Base-by-base conservation (phyloP, 208 protist species). In the Leishmania arabica region DNA sequence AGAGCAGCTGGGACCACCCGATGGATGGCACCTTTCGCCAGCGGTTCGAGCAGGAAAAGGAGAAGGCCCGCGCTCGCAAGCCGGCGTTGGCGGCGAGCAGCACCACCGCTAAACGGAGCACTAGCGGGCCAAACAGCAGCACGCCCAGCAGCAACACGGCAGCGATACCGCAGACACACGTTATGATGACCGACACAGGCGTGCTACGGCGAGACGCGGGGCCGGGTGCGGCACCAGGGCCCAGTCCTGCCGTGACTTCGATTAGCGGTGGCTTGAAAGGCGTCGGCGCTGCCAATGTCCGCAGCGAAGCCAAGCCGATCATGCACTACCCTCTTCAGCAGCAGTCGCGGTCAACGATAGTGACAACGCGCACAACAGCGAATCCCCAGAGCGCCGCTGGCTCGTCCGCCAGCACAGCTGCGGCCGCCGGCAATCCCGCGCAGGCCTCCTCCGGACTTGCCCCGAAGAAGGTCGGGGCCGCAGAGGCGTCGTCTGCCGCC, bases 1-100 rank as follows among this genome's bases (percentile, higher is more conserved):
- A 99, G 75, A 98, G 92, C 82, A 92, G 92, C 65, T 99, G 98
- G 98, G 96, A 99, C 79, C 98, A 99, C 79, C 98, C 98, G 24
- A 89, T 98, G 86, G 97, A 99, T 80, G 88, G 93, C 5, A 75
- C 96, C 78, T 99, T 97, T 81, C 87, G 91, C 34, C 71, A 94
- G 42, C 87, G 93, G 19, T 98, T 95, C 81, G 75, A 93, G 51
- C 82, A 92, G 42, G 86, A 85, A 68, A 89, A 90, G 72, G 86
- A 85, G 72, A 89, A 90, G 72, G 42, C 73, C 2, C 79, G 62
- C 40, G 31, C 47, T 2, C 60, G 68, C 2, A 86, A 76, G 49
- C 27, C 64, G 1, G 27, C 72, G 11, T 17, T 53, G 42, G 9
- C 60, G 62, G 21, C 49, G 9, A 51, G 34, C 40, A 51, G 34